These are phyloP conservation scores for Penicillium coffeae DNA, from an alignment of 495 filamentous ascomycete genomes.

Conservation along the genomic window DNA sequence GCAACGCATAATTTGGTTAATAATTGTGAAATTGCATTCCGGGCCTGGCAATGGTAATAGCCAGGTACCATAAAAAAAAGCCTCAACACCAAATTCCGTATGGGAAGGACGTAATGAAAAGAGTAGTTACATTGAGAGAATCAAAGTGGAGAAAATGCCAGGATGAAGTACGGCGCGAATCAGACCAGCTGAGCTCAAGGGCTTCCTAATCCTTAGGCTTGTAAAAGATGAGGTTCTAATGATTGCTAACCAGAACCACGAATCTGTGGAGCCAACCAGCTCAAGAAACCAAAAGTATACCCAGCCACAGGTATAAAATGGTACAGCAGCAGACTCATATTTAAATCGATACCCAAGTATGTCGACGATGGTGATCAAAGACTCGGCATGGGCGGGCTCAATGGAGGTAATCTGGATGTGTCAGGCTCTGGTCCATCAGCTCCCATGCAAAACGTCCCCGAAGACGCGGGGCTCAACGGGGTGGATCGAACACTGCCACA, in stretches of 20 bases:
- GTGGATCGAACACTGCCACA: neutral
- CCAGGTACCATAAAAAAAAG: too few relatives aligned
- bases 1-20: too few relatives aligned
- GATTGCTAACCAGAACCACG: neutral
- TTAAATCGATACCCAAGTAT: neutral
- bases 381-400: neutral
- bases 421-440: neutral
- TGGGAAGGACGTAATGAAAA: slow-evolving; percentile 5
- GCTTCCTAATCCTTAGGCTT: neutral
- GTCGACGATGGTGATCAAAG: neutral
- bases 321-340: neutral
- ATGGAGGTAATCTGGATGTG: neutral
- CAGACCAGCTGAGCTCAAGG: slow-evolving; percentile 12
- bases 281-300: neutral
- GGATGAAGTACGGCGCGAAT: slow-evolving; percentile 5
- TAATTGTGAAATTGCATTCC: too few relatives aligned
- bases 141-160: slow-evolving; percentile 10
- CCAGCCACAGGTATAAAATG: neutral
- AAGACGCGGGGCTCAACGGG: neutral
- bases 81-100: slow-evolving; percentile 9
- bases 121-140: slow-evolving; percentile 17
- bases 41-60: too few relatives aligned
- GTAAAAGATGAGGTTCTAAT: neutral
- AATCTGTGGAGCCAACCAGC: neutral
- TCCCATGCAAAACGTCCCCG: neutral